Percentiles rank a stretch among this genome's conserved stretches.
phyloP scores from a whole-genome alignment of 345 rosid genomes.

The Lumnitzera littorea region DNA sequence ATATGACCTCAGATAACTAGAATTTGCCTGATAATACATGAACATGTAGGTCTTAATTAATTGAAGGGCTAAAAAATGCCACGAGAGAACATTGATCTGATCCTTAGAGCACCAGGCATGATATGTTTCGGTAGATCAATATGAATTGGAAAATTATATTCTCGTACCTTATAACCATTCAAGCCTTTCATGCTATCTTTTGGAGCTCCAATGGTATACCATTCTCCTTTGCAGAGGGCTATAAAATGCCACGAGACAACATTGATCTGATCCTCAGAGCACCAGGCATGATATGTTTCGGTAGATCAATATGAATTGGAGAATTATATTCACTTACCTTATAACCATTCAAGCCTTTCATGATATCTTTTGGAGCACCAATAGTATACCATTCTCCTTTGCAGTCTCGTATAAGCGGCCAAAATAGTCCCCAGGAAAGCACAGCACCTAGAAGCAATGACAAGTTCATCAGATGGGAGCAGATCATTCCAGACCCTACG shows the following conservation, averaged over 20 bases:
- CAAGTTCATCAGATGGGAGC: constrained; percentile 41
- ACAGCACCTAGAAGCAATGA: constrained; percentile 44
- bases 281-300: too few species aligned
- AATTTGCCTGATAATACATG: too few species aligned
- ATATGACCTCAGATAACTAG: too few species aligned
- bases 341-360: constrained; percentile 41
- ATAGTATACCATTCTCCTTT: constrained; percentile 37
- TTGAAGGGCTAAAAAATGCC: too few species aligned
- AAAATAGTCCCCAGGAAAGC: constrained; percentile 40
- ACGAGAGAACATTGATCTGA: too few species aligned
- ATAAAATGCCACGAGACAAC: constrained; percentile 47
- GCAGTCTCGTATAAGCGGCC: constrained; percentile 30
- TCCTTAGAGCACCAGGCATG: too few species aligned
- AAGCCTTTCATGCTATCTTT: constrained; percentile 37
- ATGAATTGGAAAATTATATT: too few species aligned
- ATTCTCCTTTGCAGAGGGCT: constrained; percentile 26
- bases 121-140: too few species aligned
- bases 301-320: too few species aligned
- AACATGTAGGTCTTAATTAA: too few species aligned
- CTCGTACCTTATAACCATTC: constrained; percentile 36
- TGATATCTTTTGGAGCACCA: constrained; percentile 21
- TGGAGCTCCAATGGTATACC: constrained; percentile 22
- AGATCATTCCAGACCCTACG: constrained; percentile 44
- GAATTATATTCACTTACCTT: constrained; percentile 20
- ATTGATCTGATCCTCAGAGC: too few species aligned